phyloP scores from a whole-genome alignment of 352 stramenopile species.

The Nothophytophthora sp. region DNA sequence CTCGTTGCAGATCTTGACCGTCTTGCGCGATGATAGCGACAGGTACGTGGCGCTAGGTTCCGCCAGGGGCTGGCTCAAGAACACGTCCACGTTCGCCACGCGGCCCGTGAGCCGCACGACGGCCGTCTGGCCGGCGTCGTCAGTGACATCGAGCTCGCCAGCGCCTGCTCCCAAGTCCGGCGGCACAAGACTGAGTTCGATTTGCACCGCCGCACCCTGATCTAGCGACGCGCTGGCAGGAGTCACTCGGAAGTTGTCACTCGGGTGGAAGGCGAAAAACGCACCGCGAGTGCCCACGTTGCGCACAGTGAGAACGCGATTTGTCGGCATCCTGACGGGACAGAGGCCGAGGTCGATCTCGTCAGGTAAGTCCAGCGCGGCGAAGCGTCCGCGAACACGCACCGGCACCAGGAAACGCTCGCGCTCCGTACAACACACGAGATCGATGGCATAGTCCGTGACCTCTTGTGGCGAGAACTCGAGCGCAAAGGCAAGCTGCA shows the following conservation, averaged over 20 bases:
- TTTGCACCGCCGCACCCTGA: constrained; percentile 68
- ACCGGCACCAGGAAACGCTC: constrained; percentile 95
- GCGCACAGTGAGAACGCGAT: constrained; percentile 83
- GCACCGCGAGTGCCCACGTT: constrained; percentile 88
- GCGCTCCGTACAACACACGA: constrained; percentile 94
- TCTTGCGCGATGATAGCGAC: constrained; percentile 88
- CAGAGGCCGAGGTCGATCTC: constrained; percentile 86
- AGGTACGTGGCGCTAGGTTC: constrained; percentile 92
- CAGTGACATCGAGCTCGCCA: constrained; percentile 82
- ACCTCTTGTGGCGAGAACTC: constrained; percentile 92
- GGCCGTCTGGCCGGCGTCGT: constrained; percentile 73
- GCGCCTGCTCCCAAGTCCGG: constrained; percentile 37
- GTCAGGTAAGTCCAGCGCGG: constrained; percentile 91
- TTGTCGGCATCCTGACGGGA: constrained; percentile 84
- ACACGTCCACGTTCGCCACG: constrained; percentile 91
- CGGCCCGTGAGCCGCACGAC: constrained; percentile 74
- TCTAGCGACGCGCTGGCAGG: constrained; percentile 68
- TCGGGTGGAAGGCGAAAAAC: constrained; percentile 76
- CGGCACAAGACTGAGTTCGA: constrained; percentile 71
- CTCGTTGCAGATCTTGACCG: constrained; percentile 93
- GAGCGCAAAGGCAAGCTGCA: constrained; percentile 92
- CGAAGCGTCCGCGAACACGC: constrained; percentile 75
- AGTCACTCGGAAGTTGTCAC: constrained; percentile 57
- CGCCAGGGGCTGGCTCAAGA: constrained; percentile 84
- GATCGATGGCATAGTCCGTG: constrained; percentile 85